Percentiles rank a stretch among this genome's conserved stretches.
Conservation (phyloP, 768 basidiomycete species). For the Calocera viscosa region DNA sequence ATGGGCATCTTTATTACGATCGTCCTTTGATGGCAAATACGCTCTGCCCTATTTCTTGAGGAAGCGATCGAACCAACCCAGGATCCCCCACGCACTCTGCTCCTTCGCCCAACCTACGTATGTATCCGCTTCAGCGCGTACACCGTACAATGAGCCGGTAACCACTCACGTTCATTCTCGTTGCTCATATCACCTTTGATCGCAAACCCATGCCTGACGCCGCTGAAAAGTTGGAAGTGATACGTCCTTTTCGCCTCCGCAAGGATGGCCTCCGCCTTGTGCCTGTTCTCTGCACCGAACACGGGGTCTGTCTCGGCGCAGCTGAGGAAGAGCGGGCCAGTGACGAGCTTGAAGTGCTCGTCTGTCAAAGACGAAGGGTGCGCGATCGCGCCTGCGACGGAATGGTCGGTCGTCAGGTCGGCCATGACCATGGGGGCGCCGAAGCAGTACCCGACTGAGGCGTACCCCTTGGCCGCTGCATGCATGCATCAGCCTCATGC, state of each 20-base stretch:
- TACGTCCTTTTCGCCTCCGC: too few relatives aligned
- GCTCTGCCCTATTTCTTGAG: background rate
- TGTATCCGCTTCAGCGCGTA: too few relatives aligned
- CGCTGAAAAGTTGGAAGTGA: too few relatives aligned
- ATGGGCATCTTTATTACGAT: too few relatives aligned
- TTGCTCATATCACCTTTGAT: background rate
- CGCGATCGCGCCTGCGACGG: constrained; percentile 17
- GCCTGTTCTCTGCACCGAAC: too few relatives aligned
- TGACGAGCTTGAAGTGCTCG: constrained; percentile 17
- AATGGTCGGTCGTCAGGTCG: background rate
- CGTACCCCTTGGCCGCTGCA: constrained; percentile 10
- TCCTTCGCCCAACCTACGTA: too few relatives aligned
- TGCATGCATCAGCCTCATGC: constrained; percentile 13
- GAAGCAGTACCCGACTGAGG: constrained; percentile 19
- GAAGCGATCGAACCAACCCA: background rate
- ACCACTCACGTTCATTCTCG: background rate
- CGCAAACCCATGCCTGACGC: too few relatives aligned
- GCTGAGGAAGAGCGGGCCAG: constrained; percentile 19
- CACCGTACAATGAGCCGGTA: too few relatives aligned
- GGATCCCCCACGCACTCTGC: too few relatives aligned
- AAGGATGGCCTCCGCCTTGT: too few relatives aligned
- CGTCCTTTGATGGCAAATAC: too few relatives aligned
- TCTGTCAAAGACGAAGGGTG: constrained; percentile 21
- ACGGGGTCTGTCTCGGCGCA: constrained; percentile 9
- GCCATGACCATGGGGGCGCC: constrained; percentile 22